Percentiles rank a stretch among this genome's conserved stretches.
phyloP scores from a whole-genome alignment of 2,329 filamentous ascomycete species.

The Ophiostoma piceae region DNA sequence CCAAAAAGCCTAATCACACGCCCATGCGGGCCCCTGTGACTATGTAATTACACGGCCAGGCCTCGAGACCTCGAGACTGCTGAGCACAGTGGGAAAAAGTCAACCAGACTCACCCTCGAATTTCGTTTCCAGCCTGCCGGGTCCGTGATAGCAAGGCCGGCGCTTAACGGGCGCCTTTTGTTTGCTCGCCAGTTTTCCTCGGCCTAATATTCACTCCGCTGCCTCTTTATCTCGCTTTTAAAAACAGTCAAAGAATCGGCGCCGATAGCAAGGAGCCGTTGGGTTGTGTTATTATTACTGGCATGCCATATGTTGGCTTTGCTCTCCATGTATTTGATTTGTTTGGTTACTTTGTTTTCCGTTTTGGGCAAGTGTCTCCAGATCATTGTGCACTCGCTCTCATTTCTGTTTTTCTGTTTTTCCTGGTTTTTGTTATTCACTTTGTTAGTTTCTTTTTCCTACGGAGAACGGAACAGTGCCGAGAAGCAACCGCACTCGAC shows the following conservation, averaged over 20 bases:
- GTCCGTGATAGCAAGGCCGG: slow-evolving; percentile 19
- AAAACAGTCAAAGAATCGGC: not conserved
- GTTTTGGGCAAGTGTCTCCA: not conserved
- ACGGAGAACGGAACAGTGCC: not conserved
- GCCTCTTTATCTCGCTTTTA: slow-evolving; percentile 1
- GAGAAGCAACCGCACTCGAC: not conserved
- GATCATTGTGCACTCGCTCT: not conserved
- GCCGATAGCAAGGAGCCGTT: not conserved
- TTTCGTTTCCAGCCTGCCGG: slow-evolving; percentile 27
- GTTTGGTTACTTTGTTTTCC: not conserved
- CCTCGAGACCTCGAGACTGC: not conserved
- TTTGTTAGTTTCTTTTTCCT: not conserved
- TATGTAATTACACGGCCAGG: slow-evolving; percentile 7
- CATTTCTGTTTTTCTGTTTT: not conserved
- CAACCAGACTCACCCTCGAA: slow-evolving; percentile 15
- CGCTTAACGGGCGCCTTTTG: slow-evolving; percentile 26
- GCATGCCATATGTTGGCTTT: not conserved
- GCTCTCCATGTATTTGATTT: not conserved
- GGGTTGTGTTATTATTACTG: not conserved
- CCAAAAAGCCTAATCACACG: not conserved
- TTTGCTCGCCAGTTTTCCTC: slow-evolving; percentile 23
- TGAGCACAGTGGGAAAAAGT: not conserved
- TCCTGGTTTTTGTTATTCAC: not conserved
- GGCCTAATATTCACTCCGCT: slow-evolving; percentile 25
- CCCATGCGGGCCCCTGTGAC: slow-evolving; percentile 2